Percentiles rank a stretch among this genome's conserved stretches.
These are phyloP conservation scores for Rhododendron vialii DNA, from an alignment of 148 eudicot species.

Conservation along the genomic window DNA sequence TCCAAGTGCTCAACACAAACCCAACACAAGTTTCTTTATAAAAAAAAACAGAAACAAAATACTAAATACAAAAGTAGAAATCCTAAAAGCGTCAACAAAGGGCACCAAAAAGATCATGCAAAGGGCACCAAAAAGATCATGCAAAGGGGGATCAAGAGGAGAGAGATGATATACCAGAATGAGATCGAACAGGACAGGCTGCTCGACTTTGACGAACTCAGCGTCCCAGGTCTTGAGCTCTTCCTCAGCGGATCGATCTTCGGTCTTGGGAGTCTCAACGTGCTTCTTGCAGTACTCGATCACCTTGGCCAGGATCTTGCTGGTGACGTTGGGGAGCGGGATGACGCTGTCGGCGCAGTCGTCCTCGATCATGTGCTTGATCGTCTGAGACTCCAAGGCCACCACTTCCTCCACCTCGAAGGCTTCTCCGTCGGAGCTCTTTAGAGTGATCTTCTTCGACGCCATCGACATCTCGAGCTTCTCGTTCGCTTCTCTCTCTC, in stretches of 20 bases:
- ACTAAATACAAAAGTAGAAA: not conserved
- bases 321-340: slow-evolving; percentile 32
- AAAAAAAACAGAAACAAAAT: not conserved
- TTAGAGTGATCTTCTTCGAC: slow-evolving; percentile 11
- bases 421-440: slow-evolving; percentile 19
- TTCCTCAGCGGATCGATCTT: slow-evolving; percentile 7
- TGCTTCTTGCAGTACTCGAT: slow-evolving; percentile 37
- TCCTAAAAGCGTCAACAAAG: not conserved
- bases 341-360: slow-evolving; percentile 16
- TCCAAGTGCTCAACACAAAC: not conserved
- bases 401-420: slow-evolving; percentile 30
- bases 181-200: slow-evolving; percentile 30
- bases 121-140: not conserved
- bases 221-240: slow-evolving; percentile 21
- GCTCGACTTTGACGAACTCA: slow-evolving; percentile 30
- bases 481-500: not conserved
- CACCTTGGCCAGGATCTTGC: slow-evolving; percentile 16
- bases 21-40: not conserved
- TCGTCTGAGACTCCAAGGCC: slow-evolving; percentile 23
- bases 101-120: not conserved
- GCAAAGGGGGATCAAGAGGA: not conserved
- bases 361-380: slow-evolving; percentile 29
- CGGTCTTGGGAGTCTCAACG: slow-evolving; percentile 9
- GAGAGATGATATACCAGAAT: slow-evolving; percentile 25
- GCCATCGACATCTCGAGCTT: slow-evolving; percentile 7